Evolutionary conservation across 1,284 basidiomycete species (phyloP).

Genomic region (Cutaneotrichosporon curvatum): DNA sequence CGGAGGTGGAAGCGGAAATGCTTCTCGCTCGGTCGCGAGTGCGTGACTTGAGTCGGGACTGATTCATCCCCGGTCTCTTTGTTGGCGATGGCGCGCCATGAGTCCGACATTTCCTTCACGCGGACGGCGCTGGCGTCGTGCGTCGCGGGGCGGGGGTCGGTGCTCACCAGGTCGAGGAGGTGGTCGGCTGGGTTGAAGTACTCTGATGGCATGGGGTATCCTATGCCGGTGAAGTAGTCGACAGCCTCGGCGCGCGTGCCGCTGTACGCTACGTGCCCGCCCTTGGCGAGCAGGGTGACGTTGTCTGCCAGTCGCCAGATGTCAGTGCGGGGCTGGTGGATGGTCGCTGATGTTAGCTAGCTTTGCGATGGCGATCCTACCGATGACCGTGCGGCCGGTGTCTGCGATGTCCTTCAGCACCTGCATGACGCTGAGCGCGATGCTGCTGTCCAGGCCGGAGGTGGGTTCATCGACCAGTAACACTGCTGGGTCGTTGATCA

Average conservation of each 20-base stretch:
- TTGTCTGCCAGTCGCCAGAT: constrained; percentile 51
- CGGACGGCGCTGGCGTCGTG: constrained; percentile 20
- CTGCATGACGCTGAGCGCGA: constrained; percentile 47
- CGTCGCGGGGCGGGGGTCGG: constrained; percentile 33
- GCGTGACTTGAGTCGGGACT: not conserved
- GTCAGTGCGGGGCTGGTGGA: constrained; percentile 54
- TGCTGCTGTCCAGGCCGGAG: constrained; percentile 51
- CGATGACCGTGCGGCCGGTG: constrained; percentile 52
- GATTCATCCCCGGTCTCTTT: constrained; percentile 15
- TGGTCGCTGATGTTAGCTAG: constrained; percentile 39
- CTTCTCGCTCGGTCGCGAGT: not conserved
- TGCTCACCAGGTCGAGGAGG: constrained; percentile 45
- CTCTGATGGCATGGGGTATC: constrained; percentile 42
- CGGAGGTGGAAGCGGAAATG: too few relatives aligned
- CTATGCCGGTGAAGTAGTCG: constrained; percentile 37
- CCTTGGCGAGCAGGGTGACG: constrained; percentile 51
- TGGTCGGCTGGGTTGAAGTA: constrained; percentile 47
- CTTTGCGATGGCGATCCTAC: constrained; percentile 13
- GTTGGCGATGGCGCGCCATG: constrained; percentile 12
- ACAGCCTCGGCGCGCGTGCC: constrained; percentile 32
- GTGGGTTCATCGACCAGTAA: constrained; percentile 50
- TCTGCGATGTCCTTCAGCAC: constrained; percentile 50
- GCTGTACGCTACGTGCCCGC: constrained; percentile 46
- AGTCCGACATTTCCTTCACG: constrained; percentile 19
- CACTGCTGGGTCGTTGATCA: constrained; percentile 49